These are phyloP conservation scores for Clonostachys solani DNA, from an alignment of 2,329 filamentous ascomycete species.

Conservation along the genomic window DNA sequence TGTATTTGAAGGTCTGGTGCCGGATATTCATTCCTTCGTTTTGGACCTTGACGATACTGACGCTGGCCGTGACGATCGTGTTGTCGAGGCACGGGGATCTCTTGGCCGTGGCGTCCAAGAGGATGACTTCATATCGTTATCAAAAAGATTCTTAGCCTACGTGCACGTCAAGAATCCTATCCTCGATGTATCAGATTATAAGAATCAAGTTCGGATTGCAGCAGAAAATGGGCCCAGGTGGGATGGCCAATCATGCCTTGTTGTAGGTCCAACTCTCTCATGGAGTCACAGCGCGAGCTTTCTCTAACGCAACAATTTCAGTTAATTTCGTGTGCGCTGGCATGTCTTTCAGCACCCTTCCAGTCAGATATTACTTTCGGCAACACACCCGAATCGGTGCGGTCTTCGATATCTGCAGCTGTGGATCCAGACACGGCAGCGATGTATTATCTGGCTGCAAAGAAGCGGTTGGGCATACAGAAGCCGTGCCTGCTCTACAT, in stretches of 20 bases:
- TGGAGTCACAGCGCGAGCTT: too few relatives aligned
- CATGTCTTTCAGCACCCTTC: background rate
- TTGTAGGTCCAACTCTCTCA: background rate
- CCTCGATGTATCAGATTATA: background rate
- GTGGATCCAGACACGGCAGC: background rate
- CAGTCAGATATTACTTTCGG: background rate
- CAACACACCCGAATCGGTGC: background rate
- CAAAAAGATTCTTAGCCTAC: background rate
- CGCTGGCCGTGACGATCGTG: background rate
- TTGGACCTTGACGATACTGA: background rate
- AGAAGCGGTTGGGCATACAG: background rate
- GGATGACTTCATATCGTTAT: background rate
- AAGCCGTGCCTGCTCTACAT: background rate
- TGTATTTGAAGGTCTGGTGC: background rate
- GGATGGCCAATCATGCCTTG: background rate
- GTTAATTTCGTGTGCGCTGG: background rate
- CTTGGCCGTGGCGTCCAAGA: background rate
- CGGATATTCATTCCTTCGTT: background rate
- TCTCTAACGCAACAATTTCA: too few relatives aligned
- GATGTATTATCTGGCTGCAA: background rate
- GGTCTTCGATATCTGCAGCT: background rate
- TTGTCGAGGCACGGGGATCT: background rate
- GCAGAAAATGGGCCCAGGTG: background rate
- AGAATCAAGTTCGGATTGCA: background rate
- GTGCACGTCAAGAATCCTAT: slow-evolving; percentile 1